phyloP scores from a whole-genome alignment of 176 grass and related monocot species.

The bread wheat (Triticum aestivum) region IWGSC_CS_RefSeq_v2.1 NC_057803.1:580119966-580120465 shows the following conservation, averaged over 20 bases:
- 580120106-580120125: conserved; percentile 90
- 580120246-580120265: not conserved
- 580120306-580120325: conserved; percentile 76
- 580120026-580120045: conserved; percentile 95
- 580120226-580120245: not conserved
- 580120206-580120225: not conserved
- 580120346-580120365: conserved; percentile 99
- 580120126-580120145: conserved; percentile 99
- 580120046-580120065: conserved; percentile 95
- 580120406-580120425: conserved; percentile 96
- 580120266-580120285: not conserved
- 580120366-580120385: conserved; percentile 94
- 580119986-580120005: conserved; percentile 99
- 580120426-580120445: conserved; percentile 83
- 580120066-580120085: conserved; percentile 99
- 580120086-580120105: conserved; percentile 88
- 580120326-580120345: conserved; percentile 89
- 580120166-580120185: not conserved
- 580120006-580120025: conserved; percentile 99
- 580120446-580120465: not conserved
- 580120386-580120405: conserved; percentile 96
- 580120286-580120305: not conserved
- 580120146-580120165: conserved; percentile 38
- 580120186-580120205: not conserved
- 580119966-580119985: conserved; percentile 99